These are phyloP conservation scores for Lactarius hengduanensis DNA, from an alignment of 768 basidiomycete genomes.

Conservation along the genomic window DNA sequence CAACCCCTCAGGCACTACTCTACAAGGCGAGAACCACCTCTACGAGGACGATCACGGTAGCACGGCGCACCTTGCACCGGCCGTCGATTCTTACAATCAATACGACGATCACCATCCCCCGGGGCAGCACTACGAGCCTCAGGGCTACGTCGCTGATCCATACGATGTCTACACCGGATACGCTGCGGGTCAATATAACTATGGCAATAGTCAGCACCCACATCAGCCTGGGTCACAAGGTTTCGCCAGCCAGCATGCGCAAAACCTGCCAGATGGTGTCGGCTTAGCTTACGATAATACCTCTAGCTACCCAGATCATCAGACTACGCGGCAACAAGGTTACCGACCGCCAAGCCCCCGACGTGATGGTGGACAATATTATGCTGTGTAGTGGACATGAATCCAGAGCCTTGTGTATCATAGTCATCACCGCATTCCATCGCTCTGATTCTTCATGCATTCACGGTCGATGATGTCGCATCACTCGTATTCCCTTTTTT, in stretches of 20 bases:
- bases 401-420: slow-evolving; percentile 12
- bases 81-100: slow-evolving; percentile 59
- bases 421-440: slow-evolving; percentile 34
- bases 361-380: slow-evolving; percentile 9
- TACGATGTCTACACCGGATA: slow-evolving; percentile 48
- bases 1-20: slow-evolving; percentile 56
- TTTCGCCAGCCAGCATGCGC: slow-evolving; percentile 12
- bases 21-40: slow-evolving; percentile 50
- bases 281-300: slow-evolving; percentile 12
- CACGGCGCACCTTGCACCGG: slow-evolving; percentile 53
- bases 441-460: background rate
- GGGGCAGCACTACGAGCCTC: slow-evolving; percentile 3
- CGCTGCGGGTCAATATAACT: slow-evolving; percentile 10
- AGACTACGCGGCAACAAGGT: background rate
- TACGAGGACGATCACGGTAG: slow-evolving; percentile 75
- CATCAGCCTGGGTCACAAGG: slow-evolving; percentile 8
- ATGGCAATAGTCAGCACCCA: slow-evolving; percentile 5
- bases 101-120: slow-evolving; percentile 31
- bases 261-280: background rate
- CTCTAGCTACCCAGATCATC: background rate
- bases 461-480: background rate
- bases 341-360: background rate
- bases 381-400: slow-evolving; percentile 14
- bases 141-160: slow-evolving; percentile 41
- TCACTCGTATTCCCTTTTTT: background rate